Conservation (phyloP, 169 alveolate species). For the Plasmodium falciparum region DNA sequence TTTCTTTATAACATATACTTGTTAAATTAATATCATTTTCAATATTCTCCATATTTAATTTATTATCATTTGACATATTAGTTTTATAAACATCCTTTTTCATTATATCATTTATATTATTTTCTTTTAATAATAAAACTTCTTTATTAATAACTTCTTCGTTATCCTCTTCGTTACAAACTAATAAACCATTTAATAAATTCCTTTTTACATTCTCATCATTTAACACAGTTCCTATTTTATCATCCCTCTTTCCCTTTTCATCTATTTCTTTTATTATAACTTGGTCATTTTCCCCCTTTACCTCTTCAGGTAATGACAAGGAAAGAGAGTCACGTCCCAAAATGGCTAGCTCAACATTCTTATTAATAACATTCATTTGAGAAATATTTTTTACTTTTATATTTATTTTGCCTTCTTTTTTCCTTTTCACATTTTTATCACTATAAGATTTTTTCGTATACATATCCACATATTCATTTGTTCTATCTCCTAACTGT, state of each 20-base stretch:
- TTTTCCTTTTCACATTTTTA: too few relatives aligned
- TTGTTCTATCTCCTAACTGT: too few relatives aligned
- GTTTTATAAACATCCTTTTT: not conserved
- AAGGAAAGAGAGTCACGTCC: too few relatives aligned
- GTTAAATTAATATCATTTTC: not conserved
- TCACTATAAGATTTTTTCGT: too few relatives aligned
- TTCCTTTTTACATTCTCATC: not conserved
- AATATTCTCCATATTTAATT: not conserved
- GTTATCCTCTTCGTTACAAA: conserved; percentile 6
- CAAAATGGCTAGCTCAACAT: too few relatives aligned
- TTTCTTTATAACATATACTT: not conserved
- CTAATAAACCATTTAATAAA: not conserved
- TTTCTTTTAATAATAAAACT: not conserved
- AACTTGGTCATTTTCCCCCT: not conserved
- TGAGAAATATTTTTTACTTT: too few relatives aligned
- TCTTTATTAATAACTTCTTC: not conserved
- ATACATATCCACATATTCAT: too few relatives aligned
- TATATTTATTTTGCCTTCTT: too few relatives aligned
- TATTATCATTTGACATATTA: not conserved
- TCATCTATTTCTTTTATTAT: not conserved
- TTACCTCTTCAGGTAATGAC: conserved; percentile 1
- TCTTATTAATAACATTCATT: too few relatives aligned
- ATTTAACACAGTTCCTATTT: not conserved
- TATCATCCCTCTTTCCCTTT: not conserved
- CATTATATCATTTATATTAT: not conserved